Base-by-base conservation (phyloP, 1,284 basidiomycete species). In the Anthracocystis walkeri region DNA sequence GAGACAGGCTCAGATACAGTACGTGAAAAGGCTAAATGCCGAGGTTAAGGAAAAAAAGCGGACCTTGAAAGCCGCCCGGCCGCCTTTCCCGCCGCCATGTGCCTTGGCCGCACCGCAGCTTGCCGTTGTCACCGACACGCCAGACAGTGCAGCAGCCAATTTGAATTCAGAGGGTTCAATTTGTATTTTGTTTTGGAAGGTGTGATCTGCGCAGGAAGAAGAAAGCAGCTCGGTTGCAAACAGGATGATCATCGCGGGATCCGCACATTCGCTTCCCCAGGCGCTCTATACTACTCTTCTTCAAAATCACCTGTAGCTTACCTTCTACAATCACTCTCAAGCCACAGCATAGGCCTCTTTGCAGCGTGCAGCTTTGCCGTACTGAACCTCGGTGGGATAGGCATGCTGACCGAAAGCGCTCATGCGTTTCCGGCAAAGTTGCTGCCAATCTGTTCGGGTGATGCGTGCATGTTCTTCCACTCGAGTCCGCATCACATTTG, bases 101-200 rank as follows among this genome's bases (percentile, higher is more conserved):
- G 46, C 35, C 35, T 16, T 14, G 14, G 35, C 35, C 35, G 35
- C 12, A 29, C 35, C 51, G 64, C 53, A 58, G 20, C 56, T 42
- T 51, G 56, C 62, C 56, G 56, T 48, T 54, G 44, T 53, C 56
- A 65, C 54, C 54, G 49, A 64, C 20, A 44, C 21, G 48, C 58
- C 20, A 53, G 23, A 57, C 41, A 64, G 29, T 27, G 42, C 44
- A 16, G 31, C 27, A 18, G 33, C 10, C 18, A 3, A 12, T n/a
- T 21, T 42, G 52, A 54, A 31, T 31, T 48, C 46, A 48, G 31
- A 48, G 33, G 33, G 33, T 33, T 33, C 33, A 33, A 33, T 8
- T 33, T 33, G 33, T 33, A 33, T 8, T 33, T 33, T 33, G 11
- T 33, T 33, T 33, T 33, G 35, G 35, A 38, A 38, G 35, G 35